Conservation (phyloP, 2,329 filamentous ascomycete genomes). For the Colletotrichum orbiculare region DNA sequence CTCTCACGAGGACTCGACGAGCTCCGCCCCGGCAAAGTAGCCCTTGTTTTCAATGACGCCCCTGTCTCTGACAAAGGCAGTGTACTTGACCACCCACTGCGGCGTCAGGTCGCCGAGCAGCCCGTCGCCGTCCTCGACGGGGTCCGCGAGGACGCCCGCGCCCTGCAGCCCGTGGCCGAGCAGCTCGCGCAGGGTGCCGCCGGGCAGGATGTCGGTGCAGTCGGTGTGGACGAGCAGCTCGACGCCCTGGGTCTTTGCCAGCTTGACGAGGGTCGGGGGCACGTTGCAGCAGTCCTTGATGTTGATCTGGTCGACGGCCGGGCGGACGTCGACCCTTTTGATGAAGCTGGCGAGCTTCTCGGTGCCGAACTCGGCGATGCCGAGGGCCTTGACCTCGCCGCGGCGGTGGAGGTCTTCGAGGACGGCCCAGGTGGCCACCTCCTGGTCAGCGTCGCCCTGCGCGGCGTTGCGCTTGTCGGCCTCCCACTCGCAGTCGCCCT, state of each 20-base stretch:
- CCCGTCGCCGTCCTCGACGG: slow-evolving; percentile 62
- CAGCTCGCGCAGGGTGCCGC: slow-evolving; percentile 85
- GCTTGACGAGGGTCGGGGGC: slow-evolving; percentile 83
- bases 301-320: slow-evolving; percentile 95
- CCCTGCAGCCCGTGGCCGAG: slow-evolving; percentile 78
- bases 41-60: slow-evolving; percentile 99
- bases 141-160: slow-evolving; percentile 78
- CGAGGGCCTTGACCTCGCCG: slow-evolving; percentile 79
- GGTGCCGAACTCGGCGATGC: slow-evolving; percentile 91
- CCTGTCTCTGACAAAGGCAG: slow-evolving; percentile 88
- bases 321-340: slow-evolving; percentile 74
- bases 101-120: slow-evolving; percentile 83
- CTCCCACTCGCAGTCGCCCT: slow-evolving; percentile 88
- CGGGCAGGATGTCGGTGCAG: slow-evolving; percentile 89
- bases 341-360: slow-evolving; percentile 85
- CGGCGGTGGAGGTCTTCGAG: slow-evolving; percentile 79
- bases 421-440: slow-evolving; percentile 75
- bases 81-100: slow-evolving; percentile 97
- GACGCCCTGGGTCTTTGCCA: slow-evolving; percentile 85
- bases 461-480: slow-evolving; percentile 70
- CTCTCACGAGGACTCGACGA: slow-evolving; percentile 53
- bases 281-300: slow-evolving; percentile 96
- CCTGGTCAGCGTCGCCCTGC: slow-evolving; percentile 75
- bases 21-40: slow-evolving; percentile 89
- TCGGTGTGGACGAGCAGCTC: slow-evolving; percentile 95